Evolutionary conservation across 345 rosid species (phyloP), one percentile per base, ranked within the genome.

Genomic region (Salix exigua): DNA sequence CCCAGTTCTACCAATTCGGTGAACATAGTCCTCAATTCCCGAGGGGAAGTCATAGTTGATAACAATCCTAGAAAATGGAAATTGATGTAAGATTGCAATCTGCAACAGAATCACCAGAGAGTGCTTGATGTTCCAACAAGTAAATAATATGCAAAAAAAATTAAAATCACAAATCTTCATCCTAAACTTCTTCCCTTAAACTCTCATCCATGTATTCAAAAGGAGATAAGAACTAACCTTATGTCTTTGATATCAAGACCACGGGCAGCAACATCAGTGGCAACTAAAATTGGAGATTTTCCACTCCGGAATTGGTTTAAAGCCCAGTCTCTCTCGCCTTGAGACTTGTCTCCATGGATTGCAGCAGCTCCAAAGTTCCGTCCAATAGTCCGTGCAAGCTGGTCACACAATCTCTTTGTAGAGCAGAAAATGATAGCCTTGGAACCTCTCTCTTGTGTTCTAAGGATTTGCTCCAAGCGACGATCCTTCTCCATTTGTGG

Each of bases 181-280:
- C 50, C 50, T 46, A 46, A 46, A 46, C 50, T 46, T 23, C 14
- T 46, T 62, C 71, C 28, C 48, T 25, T 40, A 42, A 19, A 70
- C 16, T 28, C 26, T 26, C 75, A 23, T 4, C 37, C 60, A 55
- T 33, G 48, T 14, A 37, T 38, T 76, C 1, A 70, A 74, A 66
- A 46, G 11, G 51, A 60, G 26, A 42, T 4, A 55, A 66, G 19
- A 30, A 58, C 72, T 48, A 48, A 93, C 99, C 97, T 87, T 82
- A 95, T 90, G 77, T 95, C 98, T 85, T 91, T 96, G 79, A 93
- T 89, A 84, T 96, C 99, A 66, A 96, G 93, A 62, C 99, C 98
- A 62, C 98, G 91, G 63, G 99, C 98, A 77, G 98, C 99, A 85
- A 93, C 98, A 79, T 96, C 99, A 48, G 99, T 96, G 75, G 99